These are phyloP conservation scores for Anthracocystis walkeri DNA, from an alignment of 1,284 basidiomycete genomes.

Conservation along the genomic window DNA sequence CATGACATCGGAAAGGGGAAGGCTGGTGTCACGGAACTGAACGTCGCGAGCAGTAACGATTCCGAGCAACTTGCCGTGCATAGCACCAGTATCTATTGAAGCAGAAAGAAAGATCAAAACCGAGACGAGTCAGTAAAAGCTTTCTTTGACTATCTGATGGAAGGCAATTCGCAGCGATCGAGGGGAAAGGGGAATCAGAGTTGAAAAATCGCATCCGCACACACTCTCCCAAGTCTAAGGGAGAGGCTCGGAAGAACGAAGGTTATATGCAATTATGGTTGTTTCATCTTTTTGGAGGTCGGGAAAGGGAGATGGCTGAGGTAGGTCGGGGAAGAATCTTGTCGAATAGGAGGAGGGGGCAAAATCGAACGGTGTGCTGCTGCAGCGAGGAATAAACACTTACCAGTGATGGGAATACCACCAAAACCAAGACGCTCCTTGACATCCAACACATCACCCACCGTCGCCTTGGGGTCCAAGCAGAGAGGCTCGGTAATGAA, in stretches of 20 bases:
- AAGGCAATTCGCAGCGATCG: neutral
- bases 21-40: slow-evolving; percentile 83
- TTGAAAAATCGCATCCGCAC: slow-evolving; percentile 75
- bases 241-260: slow-evolving; percentile 85
- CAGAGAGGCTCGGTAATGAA: slow-evolving; percentile 90
- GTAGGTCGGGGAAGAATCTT: neutral
- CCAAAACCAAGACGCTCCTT: slow-evolving; percentile 93
- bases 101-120: neutral
- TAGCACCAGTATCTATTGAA: slow-evolving; percentile 83
- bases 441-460: slow-evolving; percentile 92
- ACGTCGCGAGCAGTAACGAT: slow-evolving; percentile 97
- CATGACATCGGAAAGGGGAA: slow-evolving; percentile 88
- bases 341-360: neutral
- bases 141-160: neutral
- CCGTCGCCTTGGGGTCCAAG: slow-evolving; percentile 82
- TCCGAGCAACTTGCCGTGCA: slow-evolving; percentile 89
- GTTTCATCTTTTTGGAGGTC: slow-evolving; percentile 38
- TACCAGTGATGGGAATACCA: slow-evolving; percentile 97
- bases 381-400: slow-evolving; percentile 62
- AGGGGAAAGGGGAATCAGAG: slow-evolving; percentile 65
- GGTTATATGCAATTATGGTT: slow-evolving; percentile 73
- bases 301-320: neutral
- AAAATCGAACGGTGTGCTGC: neutral
- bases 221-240: slow-evolving; percentile 78
- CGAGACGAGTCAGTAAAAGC: neutral